Conservation (phyloP, 2,329 filamentous ascomycete genomes). For the Colletotrichum endophyticum region DNA sequence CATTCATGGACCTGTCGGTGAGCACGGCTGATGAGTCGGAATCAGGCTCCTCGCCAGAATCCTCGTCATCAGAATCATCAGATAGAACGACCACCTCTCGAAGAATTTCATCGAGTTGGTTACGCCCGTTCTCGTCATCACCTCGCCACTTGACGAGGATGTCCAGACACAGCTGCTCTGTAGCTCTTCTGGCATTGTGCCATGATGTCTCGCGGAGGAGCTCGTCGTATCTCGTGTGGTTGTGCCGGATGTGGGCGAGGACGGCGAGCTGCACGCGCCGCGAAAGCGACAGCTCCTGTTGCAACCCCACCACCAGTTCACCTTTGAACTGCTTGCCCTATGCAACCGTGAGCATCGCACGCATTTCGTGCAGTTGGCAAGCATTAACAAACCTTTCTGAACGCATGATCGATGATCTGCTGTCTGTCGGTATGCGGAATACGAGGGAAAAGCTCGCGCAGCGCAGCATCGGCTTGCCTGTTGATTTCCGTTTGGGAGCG, state of each 20-base stretch:
- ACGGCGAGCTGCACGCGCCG: conserved; percentile 69
- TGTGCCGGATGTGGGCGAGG: conserved; percentile 70
- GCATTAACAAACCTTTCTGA: conserved; percentile 58
- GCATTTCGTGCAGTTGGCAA: not conserved
- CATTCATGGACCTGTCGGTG: not conserved
- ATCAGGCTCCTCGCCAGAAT: conserved; percentile 37
- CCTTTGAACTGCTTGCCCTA: conserved; percentile 57
- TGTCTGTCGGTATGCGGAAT: conserved; percentile 70
- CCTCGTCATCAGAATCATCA: conserved; percentile 52
- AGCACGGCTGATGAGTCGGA: conserved; percentile 31
- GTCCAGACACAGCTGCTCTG: conserved; percentile 66
- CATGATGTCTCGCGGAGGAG: conserved; percentile 63
- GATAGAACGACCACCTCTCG: conserved; percentile 71
- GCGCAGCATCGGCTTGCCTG: conserved; percentile 64
- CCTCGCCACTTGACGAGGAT: conserved; percentile 75
- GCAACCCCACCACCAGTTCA: conserved; percentile 63
- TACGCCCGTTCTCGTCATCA: conserved; percentile 71
- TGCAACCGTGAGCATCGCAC: conserved; percentile 6
- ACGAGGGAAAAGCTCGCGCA: conserved; percentile 68
- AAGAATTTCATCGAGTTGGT: conserved; percentile 71
- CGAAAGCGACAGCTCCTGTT: conserved; percentile 59
- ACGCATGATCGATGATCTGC: conserved; percentile 66
- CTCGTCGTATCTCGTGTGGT: conserved; percentile 69
- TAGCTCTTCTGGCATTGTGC: conserved; percentile 64
- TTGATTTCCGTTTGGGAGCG: conserved; percentile 65